Evolutionary conservation across 1,284 basidiomycete genomes (phyloP).

Genomic region (Mixia osmundae): DNA sequence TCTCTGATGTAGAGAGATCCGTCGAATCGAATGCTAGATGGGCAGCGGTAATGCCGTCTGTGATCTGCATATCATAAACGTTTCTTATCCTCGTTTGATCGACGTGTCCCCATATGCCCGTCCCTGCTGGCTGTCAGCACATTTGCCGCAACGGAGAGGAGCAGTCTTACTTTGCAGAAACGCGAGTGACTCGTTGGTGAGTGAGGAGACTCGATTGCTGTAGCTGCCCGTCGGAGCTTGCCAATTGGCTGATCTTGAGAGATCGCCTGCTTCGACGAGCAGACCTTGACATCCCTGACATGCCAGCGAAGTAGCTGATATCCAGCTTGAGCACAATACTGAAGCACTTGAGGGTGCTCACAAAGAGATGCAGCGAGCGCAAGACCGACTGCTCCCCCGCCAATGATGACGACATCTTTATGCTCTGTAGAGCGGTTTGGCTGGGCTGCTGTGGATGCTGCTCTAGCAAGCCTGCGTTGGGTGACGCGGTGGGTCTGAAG

Average conservation of each 20-base stretch:
- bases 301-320: constrained; percentile 3
- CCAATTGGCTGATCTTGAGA: constrained; percentile 48
- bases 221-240: constrained; percentile 32
- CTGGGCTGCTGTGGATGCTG: too few relatives aligned
- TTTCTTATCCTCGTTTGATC: constrained; percentile 42
- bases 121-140: constrained; percentile 28
- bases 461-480: too few relatives aligned
- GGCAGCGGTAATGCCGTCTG: constrained; percentile 9
- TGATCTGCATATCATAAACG: constrained; percentile 63
- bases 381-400: constrained; percentile 77
- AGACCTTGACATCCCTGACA: not conserved
- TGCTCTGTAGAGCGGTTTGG: too few relatives aligned
- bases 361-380: constrained; percentile 69
- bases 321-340: not conserved
- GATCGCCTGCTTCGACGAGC: constrained; percentile 52
- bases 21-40: too few relatives aligned
- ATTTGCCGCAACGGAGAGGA: not conserved
- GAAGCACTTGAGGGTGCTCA: constrained; percentile 23
- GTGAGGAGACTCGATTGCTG: constrained; percentile 72
- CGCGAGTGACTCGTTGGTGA: constrained; percentile 55
- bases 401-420: constrained; percentile 74
- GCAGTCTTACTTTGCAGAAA: constrained; percentile 43
- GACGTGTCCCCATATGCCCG: constrained; percentile 62
- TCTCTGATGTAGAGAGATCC: too few relatives aligned
- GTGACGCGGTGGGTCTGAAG: too few relatives aligned